Evolutionary conservation across 805 yeast genomes (phyloP), one percentile per base, ranked within the genome.

Genomic region (Lachancea mirantina): DNA sequence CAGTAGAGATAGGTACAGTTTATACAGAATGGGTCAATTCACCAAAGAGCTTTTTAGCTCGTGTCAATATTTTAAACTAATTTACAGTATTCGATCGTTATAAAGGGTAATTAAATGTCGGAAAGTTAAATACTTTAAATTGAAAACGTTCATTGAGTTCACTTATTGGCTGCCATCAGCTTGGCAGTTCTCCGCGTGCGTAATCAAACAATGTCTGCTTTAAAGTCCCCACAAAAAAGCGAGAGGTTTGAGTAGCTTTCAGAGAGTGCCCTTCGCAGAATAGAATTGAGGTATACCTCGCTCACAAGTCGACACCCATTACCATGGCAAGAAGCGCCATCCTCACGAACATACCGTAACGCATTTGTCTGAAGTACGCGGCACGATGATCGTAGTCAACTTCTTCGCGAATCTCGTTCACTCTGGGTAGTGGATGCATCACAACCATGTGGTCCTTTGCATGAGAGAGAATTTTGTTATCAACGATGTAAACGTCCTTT

Each of bases 341-440:
- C 73, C 99, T 87, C 28, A 94, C 95, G 57, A 80, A 92, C 60
- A 92, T 71, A 41, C 99, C 99, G 59, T 92, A 89, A 63, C 94
- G 82, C 98, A 92, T 92, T 71, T 92, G 97, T 76, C 99, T 83
- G 74, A 92, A 92, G 70, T 92, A 92, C 39, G 98, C 97, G 45
- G 98, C 97, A 63, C 99, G 83, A 64, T 89, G 96, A 65, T 92
- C 99, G 57, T 89, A 92, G 62, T 92, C 99, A 53, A 92, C 97
- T 68, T 92, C 98, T 66, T 88, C 97, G 55, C 83, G 83, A 50
- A 92, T 89, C 67, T 92, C 99, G 52, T 77, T 81, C 45, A 85
- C 88, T 64, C 99, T 83, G 59, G 99, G 99, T 52, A 92, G 75
- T 59, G 99, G 99, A 61, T 92, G 99, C 95, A 92, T 81, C 44